These are phyloP conservation scores for Botryotinia calthae DNA, from an alignment of 2,329 filamentous ascomycete genomes.

Conservation along the genomic window DNA sequence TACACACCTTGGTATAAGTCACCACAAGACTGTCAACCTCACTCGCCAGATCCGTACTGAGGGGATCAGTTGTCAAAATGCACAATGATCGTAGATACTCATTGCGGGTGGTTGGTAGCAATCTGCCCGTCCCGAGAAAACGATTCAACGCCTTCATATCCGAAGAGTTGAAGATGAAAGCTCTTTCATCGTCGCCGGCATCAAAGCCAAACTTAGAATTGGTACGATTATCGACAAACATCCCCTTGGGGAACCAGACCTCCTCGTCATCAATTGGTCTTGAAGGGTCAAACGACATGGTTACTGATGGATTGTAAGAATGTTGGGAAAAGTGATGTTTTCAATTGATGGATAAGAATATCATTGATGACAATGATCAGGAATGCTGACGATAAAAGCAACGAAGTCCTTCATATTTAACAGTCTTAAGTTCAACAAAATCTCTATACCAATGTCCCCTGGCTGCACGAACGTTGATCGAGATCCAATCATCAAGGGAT, in stretches of 20 bases:
- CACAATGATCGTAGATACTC: conserved; percentile 6
- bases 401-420: neutral
- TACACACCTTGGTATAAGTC: neutral
- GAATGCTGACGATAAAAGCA: neutral
- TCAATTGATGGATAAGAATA: neutral
- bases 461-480: neutral
- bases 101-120: neutral
- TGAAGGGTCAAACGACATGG: conserved; percentile 3
- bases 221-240: conserved; percentile 2
- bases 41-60: neutral
- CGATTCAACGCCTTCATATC: conserved; percentile 2
- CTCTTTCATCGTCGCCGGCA: neutral
- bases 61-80: neutral
- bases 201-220: neutral
- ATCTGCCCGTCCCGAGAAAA: neutral
- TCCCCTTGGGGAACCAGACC: conserved; percentile 10
- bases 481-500: neutral
- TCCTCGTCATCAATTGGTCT: conserved; percentile 2
- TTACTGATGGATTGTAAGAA: neutral
- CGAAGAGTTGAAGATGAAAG: conserved; percentile 4
- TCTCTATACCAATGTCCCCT: neutral
- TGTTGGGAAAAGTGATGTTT: neutral
- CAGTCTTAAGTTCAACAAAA: no score
- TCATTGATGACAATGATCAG: no score
- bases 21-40: neutral